Evolutionary conservation across 108 stramenopile genomes (phyloP), one percentile per base, ranked within the genome.

Genomic region (Epipyxis sp.): DNA sequence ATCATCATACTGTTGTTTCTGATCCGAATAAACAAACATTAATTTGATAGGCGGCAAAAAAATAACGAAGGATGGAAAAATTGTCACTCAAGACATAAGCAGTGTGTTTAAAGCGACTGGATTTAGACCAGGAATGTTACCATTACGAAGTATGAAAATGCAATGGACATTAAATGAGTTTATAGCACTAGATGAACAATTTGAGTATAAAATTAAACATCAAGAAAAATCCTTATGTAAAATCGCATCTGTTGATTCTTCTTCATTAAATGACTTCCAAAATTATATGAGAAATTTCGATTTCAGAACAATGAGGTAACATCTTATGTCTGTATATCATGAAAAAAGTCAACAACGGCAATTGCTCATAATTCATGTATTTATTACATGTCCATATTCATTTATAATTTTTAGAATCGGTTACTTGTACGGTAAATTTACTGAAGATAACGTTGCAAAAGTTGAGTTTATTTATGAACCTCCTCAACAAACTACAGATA

Each of bases 401-500:
- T 68, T 68, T 25, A 20, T 13, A 68, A 68, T 68, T 16, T 25
- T 37, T 57, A 6, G 94, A 46, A 86, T 93, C 81, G 96, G 91
- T 1, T 94, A 87, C 81, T 77, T 97, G 61, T 97, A 95, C 83
- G 96, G 96, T 32, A 83, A 74, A 20, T 94, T 92, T 84, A 85
- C 77, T 42, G 86, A 77, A 30, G 61, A 81, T 39, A 35, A 20
- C n/a, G 57, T 82, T 74, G 80, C 84, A 0, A 69, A 69, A 37
- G 94, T 95, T 20, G 95, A 98, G 83, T 92, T 92, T 1, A 89
- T 98, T 2, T 98, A 98, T 81, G 97, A 98, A 82, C 97, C 97
- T n/a, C 95, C 94, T 40, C 97, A 98, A 81, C 88, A 92, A 78
- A 81, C 90, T 90, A 91, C 77, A 1, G 69, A 40, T 13, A 3